These are phyloP conservation scores for Argentina anserina DNA, from an alignment of 306 rosid genomes.

Conservation along the genomic window DNA sequence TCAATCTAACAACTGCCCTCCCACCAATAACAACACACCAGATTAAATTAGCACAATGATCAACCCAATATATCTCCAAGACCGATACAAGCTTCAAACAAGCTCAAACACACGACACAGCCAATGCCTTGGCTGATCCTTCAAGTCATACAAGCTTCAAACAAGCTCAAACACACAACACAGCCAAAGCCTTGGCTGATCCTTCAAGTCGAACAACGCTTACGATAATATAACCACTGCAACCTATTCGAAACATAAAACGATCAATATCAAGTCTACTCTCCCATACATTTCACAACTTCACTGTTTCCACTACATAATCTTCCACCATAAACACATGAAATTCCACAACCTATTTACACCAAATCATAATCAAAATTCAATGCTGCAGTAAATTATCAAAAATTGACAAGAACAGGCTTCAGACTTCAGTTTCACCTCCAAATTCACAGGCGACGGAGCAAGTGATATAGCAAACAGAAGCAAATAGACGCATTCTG, in stretches of 20 bases:
- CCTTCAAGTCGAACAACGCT: conserved; percentile 1
- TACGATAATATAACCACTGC: conserved; percentile 24
- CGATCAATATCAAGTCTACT: conserved; percentile 5
- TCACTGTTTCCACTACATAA: background rate
- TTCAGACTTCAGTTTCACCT: background rate
- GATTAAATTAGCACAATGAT: conserved; percentile 11
- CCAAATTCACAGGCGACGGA: conserved; percentile 13
- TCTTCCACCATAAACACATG: background rate
- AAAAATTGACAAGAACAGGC: background rate
- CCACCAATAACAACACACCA: conserved; percentile 14
- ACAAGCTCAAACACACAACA: no score
- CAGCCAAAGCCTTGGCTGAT: no score
- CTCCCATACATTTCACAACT: conserved; percentile 8
- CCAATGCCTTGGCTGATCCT: background rate
- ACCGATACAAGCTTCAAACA: background rate
- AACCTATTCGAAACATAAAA: conserved; percentile 20
- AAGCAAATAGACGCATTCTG: background rate
- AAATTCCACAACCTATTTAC: background rate
- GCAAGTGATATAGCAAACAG: background rate
- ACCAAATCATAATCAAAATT: background rate
- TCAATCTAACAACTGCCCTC: conserved; percentile 15
- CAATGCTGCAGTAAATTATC: background rate
- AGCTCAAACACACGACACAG: conserved; percentile 8
- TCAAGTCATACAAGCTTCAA: no score
- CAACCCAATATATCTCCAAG: background rate